These are phyloP conservation scores for Phycomyces nitens DNA, from an alignment of 192 early-diverging fungal genomes.

Conservation along the genomic window DNA sequence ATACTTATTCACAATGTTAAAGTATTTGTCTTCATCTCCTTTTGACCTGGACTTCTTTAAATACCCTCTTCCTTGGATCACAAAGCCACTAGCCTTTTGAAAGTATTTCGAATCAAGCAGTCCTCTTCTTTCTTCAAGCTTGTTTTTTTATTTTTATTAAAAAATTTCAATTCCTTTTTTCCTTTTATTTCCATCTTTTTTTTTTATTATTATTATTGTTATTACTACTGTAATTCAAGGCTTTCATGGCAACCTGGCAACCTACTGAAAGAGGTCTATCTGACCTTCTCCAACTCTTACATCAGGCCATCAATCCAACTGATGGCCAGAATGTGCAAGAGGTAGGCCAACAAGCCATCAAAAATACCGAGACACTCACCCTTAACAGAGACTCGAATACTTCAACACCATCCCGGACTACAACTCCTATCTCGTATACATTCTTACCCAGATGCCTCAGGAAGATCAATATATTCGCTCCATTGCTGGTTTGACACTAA, in stretches of 20 bases:
- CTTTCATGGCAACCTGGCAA: constrained; percentile 57
- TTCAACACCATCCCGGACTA: constrained; percentile 86
- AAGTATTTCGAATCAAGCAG: no score
- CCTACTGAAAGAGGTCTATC: constrained; percentile 74
- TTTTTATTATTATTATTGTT: constrained; percentile 1
- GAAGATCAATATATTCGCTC: constrained; percentile 72
- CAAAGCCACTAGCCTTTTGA: no score
- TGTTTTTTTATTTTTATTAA: not conserved
- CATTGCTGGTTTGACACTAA: constrained; percentile 83
- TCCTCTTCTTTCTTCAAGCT: no score
- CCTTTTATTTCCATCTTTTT: not conserved
- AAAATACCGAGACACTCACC: not conserved
- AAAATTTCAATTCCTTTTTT: not conserved
- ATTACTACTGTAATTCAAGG: not conserved
- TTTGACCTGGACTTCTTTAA: no score
- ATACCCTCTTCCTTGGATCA: no score
- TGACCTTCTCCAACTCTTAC: constrained; percentile 73
- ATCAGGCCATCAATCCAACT: constrained; percentile 63
- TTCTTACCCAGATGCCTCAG: constrained; percentile 72
- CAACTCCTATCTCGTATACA: constrained; percentile 88
- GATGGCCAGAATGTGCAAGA: constrained; percentile 71
- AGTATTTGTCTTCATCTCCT: no score
- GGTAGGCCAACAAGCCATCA: constrained; percentile 44
- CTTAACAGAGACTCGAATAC: constrained; percentile 67
- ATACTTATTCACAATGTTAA: no score